A percentile compares a stretch with the other conserved stretches of the same genome.
Evolutionary conservation across 257 asterid species (phyloP).

Genomic region (Hygrophila difformis): DNA sequence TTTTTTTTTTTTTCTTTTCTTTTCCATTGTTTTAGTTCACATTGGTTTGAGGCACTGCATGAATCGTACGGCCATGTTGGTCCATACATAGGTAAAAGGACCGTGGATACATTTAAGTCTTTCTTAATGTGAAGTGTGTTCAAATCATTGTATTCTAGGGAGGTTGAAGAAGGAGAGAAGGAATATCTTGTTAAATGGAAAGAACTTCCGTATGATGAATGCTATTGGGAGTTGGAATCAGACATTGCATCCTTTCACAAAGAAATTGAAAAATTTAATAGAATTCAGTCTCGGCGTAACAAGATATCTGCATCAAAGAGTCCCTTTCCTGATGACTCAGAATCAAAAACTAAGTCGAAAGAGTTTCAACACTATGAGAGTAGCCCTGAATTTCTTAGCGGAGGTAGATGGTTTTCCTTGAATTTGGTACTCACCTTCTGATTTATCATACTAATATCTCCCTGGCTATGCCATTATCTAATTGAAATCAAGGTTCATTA

Average conservation of each 20-base stretch:
- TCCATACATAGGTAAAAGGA: constrained; percentile 4
- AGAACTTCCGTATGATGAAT: constrained; percentile 93
- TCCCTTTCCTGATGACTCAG: constrained; percentile 42
- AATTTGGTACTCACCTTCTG: constrained; percentile 11
- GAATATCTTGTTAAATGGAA: constrained; percentile 98
- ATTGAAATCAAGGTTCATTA: constrained; percentile 58
- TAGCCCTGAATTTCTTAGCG: constrained; percentile 84
- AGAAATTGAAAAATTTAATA: constrained; percentile 68
- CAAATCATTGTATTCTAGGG: constrained; percentile 37
- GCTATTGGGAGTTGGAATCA: constrained; percentile 87
- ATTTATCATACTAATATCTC: constrained; percentile 14
- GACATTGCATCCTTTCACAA: constrained; percentile 66
- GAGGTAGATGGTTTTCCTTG: constrained; percentile 43
- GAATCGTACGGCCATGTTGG: too few relatives aligned
- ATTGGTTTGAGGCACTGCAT: too few relatives aligned
- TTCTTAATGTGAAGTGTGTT: constrained; percentile 11
- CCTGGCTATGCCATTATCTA: constrained; percentile 16
- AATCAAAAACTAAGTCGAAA: constrained; percentile 57
- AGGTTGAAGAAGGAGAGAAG: constrained; percentile 52
- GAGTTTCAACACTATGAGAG: constrained; percentile 88
- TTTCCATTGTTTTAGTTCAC: too few relatives aligned
- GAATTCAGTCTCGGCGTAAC: constrained; percentile 43
- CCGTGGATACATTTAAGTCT: background rate
- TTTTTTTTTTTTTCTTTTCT: too few relatives aligned
- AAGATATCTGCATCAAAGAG: constrained; percentile 46